Percentiles rank a stretch among this genome's conserved stretches.
Evolutionary conservation across 192 early-diverging fungal species (phyloP).

Genomic region (Coemansia sp.): DNA sequence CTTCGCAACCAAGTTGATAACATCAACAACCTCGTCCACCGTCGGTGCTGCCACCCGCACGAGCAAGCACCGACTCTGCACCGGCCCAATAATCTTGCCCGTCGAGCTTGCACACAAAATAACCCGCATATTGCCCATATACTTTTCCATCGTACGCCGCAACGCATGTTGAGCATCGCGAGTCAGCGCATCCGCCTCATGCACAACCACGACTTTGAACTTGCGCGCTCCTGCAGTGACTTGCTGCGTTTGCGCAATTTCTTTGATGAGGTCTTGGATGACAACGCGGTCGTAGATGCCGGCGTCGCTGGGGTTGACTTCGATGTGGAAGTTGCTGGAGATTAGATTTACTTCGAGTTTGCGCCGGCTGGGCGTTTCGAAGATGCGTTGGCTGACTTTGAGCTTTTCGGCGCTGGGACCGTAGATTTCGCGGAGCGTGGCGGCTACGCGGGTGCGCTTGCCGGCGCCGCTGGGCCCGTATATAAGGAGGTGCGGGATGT

Average conservation of each 20-base stretch:
- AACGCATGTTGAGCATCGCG: constrained; percentile 93
- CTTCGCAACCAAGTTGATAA: constrained; percentile 73
- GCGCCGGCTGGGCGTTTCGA: constrained; percentile 78
- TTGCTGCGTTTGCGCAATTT: constrained; percentile 94
- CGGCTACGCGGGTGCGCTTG: constrained; percentile 92
- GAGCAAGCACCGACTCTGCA: constrained; percentile 88
- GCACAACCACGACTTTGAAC: constrained; percentile 95
- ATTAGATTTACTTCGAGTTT: constrained; percentile 88
- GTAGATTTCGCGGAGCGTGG: constrained; percentile 83
- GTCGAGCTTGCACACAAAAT: constrained; percentile 90
- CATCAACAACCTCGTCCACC: constrained; percentile 67
- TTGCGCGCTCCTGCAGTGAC: constrained; percentile 70
- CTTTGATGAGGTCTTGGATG: constrained; percentile 95
- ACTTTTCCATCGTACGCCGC: constrained; percentile 99
- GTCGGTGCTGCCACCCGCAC: constrained; percentile 83
- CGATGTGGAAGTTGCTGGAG: constrained; percentile 94
- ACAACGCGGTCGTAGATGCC: constrained; percentile 90
- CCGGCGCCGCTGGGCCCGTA: constrained; percentile 97
- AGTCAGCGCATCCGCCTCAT: constrained; percentile 88
- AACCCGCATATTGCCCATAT: constrained; percentile 87
- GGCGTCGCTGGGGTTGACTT: constrained; percentile 97
- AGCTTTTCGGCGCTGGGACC: constrained; percentile 91
- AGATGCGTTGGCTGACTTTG: constrained; percentile 84
- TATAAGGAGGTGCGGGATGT: constrained; percentile 92
- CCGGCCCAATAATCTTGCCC: constrained; percentile 88